These are phyloP conservation scores for Monosporascus sp. DNA, from an alignment of 2,329 filamentous ascomycete species.

Conservation along the genomic window DNA sequence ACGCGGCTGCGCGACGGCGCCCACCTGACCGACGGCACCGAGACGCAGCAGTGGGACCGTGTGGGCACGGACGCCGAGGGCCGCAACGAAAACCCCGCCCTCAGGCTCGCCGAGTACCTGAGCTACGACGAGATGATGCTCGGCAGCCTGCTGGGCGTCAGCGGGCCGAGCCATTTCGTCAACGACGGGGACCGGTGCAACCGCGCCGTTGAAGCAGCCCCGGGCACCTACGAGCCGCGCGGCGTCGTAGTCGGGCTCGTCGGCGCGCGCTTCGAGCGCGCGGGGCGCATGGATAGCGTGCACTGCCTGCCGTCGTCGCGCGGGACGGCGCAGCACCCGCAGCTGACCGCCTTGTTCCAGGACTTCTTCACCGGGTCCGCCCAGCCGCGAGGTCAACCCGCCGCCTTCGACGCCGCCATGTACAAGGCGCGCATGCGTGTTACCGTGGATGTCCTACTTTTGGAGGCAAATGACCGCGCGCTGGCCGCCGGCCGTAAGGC, in stretches of 20 bases:
- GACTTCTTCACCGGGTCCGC: slow-evolving; percentile 15
- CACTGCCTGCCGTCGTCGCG: slow-evolving; percentile 5
- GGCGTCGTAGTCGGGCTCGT: slow-evolving; percentile 29
- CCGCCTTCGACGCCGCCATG: slow-evolving; percentile 15
- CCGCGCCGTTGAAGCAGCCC: neutral
- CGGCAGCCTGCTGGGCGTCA: slow-evolving; percentile 25
- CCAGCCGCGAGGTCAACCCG: neutral
- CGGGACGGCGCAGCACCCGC: slow-evolving; percentile 11
- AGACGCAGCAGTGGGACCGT: slow-evolving; percentile 19
- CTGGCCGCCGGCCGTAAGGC: slow-evolving; percentile 13
- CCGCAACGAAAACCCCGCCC: slow-evolving; percentile 9
- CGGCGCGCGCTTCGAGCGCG: slow-evolving; percentile 26
- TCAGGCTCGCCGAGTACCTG: slow-evolving; percentile 18
- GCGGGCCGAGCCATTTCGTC: slow-evolving; percentile 25
- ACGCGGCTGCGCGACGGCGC: slow-evolving; percentile 18
- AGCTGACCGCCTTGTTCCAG: slow-evolving; percentile 16
- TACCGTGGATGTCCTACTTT: slow-evolving; percentile 20
- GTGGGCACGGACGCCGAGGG: slow-evolving; percentile 19
- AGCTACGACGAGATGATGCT: slow-evolving; percentile 32
- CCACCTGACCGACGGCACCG: neutral
- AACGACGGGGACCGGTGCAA: slow-evolving; percentile 25
- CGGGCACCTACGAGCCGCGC: slow-evolving; percentile 18
- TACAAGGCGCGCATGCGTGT: slow-evolving; percentile 24
- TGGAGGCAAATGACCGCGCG: slow-evolving; percentile 25
- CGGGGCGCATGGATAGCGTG: slow-evolving; percentile 22